Base-by-base conservation (phyloP, 768 basidiomycete species). In the Calocera cornea region DNA sequence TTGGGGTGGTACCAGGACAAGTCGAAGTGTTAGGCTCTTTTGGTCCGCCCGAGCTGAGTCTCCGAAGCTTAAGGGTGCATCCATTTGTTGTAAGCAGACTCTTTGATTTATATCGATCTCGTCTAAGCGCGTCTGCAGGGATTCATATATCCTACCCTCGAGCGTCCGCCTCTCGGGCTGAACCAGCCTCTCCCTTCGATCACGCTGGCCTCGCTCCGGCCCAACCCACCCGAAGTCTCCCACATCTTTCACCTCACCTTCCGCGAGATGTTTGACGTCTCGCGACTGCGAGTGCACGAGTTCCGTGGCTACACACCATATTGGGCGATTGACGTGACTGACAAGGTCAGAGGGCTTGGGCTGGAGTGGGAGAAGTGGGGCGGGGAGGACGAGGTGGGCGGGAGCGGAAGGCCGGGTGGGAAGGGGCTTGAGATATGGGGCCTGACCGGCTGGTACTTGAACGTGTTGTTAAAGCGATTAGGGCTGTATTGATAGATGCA, bases 371-470 rank as follows among this genome's bases (percentile, higher is more conserved):
- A 24, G 70, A 69, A 31, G 71, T 70, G 76, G 74, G 72, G 72
- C 47, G 77, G 72, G 64, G 77, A 79, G 70, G 73, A 74, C 65
- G 72, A 72, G 41, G 73, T 76, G 41, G 74, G 65, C 64, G 79
- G 83, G 69, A 76, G 81, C 47, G 80, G 80, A 16, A 74, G 75
- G 22, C 81, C 79, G 33, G 75, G 74, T 41, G 76, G 78, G 60
- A 83, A 80, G 12, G 78, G 78, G 67, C 75, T 90, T 17, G 87
- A 91, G 72, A 84, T 90, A 31, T 92, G 90, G 88, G 89, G 90
- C 0, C 76, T 92, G 73, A 90, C 90, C 24, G 90, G 89, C 38
- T 91, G 89, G 88, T 92, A 90, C 77, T 78, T 90, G 65, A 82
- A 81, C 54, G 71, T 83, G 63, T 76, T 90, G 71, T 84, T 89